A percentile compares a stretch with the other conserved stretches of the same genome.
These are phyloP conservation scores for Lentinus brumalis DNA, from an alignment of 768 basidiomycete genomes.

Conservation along the genomic window DNA sequence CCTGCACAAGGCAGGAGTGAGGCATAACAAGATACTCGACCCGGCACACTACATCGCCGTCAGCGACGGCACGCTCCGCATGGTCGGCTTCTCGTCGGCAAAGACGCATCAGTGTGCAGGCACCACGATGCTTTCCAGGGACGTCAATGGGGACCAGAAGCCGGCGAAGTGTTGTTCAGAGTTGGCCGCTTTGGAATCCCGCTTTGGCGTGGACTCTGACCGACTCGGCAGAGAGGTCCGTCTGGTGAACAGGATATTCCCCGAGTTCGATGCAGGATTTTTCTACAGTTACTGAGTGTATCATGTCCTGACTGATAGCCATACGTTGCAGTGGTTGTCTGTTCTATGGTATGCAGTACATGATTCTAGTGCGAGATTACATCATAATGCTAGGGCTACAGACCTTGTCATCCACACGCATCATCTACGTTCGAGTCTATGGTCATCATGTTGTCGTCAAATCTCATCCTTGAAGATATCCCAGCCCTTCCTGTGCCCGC, in stretches of 20 bases:
- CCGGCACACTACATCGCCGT: constrained; percentile 25
- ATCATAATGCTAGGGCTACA: constrained; percentile 6
- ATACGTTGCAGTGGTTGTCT: neutral
- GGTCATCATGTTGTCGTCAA: neutral
- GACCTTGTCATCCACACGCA: neutral
- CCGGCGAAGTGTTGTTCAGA: constrained; percentile 11
- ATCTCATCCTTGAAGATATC: constrained; percentile 37
- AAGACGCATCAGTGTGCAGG: constrained; percentile 33
- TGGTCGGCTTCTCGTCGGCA: constrained; percentile 41
- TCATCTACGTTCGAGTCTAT: neutral
- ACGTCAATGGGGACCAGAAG: neutral
- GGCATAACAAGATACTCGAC: constrained; percentile 36
- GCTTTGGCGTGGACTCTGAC: constrained; percentile 17
- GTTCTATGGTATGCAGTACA: neutral
- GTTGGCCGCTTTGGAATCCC: constrained; percentile 17
- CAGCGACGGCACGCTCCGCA: constrained; percentile 31
- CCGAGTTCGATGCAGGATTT: constrained; percentile 6
- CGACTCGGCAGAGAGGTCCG: constrained; percentile 3
- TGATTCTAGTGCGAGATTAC: too few species aligned
- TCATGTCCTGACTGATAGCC: neutral
- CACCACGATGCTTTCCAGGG: constrained; percentile 1
- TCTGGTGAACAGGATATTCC: constrained; percentile 16
- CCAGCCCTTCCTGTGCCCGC: constrained; percentile 40
- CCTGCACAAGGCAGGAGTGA: constrained; percentile 40
- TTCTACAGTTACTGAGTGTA: neutral